Conservation (phyloP, 1,139 yeast genomes). For the Saccharomyces uvarum region DNA sequence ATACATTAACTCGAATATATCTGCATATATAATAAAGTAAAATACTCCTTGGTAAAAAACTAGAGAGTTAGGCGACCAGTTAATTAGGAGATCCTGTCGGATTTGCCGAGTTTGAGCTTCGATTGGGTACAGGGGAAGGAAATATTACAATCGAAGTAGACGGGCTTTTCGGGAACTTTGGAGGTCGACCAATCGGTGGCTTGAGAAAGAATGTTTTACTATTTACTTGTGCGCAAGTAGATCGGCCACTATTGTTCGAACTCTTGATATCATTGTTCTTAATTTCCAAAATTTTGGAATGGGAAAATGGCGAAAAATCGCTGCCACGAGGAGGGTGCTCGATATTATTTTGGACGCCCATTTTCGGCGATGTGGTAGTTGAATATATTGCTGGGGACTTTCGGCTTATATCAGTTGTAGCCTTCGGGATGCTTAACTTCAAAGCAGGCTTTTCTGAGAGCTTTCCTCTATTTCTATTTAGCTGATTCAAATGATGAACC, state of each 20-base stretch:
- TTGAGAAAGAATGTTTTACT: not conserved
- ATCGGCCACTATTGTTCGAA: not conserved
- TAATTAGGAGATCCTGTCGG: not conserved
- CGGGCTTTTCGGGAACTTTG: not conserved
- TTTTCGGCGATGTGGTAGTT: not conserved
- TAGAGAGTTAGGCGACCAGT: not conserved
- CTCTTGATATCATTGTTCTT: not conserved
- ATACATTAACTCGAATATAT: not conserved
- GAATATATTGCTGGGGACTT: not conserved
- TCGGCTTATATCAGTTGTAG: not conserved
- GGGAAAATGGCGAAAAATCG: not conserved
- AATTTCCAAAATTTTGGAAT: not conserved
- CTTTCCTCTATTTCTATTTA: not conserved
- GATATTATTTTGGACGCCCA: not conserved
- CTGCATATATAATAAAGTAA: not conserved
- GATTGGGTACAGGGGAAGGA: not conserved
- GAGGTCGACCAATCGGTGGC: not conserved
- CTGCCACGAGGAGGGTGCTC: not conserved
- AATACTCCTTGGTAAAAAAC: not conserved
- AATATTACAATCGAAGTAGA: not conserved
- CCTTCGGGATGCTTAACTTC: not conserved
- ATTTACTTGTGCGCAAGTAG: not conserved
- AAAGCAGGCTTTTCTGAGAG: not conserved
- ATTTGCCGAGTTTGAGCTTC: not conserved
- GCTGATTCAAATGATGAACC: not conserved